Base-by-base conservation (phyloP, 805 yeast species). In the Wickerhamiella siamensis region DNA sequence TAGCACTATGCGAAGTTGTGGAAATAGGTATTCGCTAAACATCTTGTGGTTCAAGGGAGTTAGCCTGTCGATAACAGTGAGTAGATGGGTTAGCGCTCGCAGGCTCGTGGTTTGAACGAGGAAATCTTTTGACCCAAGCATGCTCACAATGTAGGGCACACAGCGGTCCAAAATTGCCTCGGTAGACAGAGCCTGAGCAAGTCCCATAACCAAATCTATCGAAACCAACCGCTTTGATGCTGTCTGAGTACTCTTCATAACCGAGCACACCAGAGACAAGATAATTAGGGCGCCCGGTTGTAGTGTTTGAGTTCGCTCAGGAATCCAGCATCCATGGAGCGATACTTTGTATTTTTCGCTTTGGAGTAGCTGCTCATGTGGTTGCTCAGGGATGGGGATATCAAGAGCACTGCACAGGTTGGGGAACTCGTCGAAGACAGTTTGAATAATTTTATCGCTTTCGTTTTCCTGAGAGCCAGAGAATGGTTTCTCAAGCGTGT, bases 91-190 rank as follows among this genome's bases (percentile, higher is more conserved):
- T 36, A 83, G 54, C 2, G 77, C 63, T 36, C 73, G 64, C 5
- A 91, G 51, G 0, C 94, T 82, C 2, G 74, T 63, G 1, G 76
- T 70, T 40, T 79, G 81, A 3, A 84, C 91, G 36, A 68, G 71
- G 1, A 74, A 67, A 16, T 77, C 69, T 1, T 69, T 62, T 46
- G 83, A 94, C 40, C 81, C 84, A 12, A 87, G 57, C 41, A 84
- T 64, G n/a, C 74, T 63, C 18, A 83, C 70, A 19, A 91, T 57
- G 54, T 79, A 83, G 0, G 98, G 97, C 19, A 91, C 58, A 26
- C 84, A 75, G 36, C 96, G 62, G 57, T 91, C 96, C 32, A 91
- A 63, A 55, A 86, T 88, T 14, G 77, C 77, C 43, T 82, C 94
- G 55, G 91, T 97, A 19, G 74, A 72, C 2, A 84, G 65, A 43